A percentile compares a stretch with the other conserved stretches of the same genome.
phyloP scores from a whole-genome alignment of 2,329 filamentous ascomycete genomes.

The Daldinia sp. region DNA sequence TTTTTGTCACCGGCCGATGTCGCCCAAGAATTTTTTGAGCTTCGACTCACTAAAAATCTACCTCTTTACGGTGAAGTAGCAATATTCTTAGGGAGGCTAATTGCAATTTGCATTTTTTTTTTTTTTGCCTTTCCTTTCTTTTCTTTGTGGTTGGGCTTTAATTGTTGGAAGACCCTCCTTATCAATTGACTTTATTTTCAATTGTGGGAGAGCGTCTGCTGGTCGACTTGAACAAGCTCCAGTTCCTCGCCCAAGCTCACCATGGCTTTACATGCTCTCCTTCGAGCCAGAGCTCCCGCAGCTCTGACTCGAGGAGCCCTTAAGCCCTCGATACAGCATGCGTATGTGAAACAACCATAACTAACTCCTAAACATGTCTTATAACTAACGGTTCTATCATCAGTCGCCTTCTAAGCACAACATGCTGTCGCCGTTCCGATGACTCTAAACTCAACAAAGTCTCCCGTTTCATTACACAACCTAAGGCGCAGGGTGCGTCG shows the following conservation, averaged over 20 bases:
- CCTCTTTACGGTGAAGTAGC: constrained; percentile 18
- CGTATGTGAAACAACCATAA: constrained; percentile 41
- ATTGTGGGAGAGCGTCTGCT: constrained; percentile 26
- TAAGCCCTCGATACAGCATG: constrained; percentile 46
- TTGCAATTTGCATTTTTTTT: neutral
- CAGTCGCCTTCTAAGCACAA: constrained; percentile 65
- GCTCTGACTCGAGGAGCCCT: constrained; percentile 48
- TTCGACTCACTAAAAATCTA: constrained; percentile 28
- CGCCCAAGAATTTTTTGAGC: constrained; percentile 33
- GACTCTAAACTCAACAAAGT: constrained; percentile 80
- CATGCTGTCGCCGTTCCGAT: constrained; percentile 61
- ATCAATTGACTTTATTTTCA: constrained; percentile 33
- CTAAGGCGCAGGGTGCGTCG: constrained; percentile 97
- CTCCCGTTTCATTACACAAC: constrained; percentile 89
- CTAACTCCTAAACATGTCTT: neutral
- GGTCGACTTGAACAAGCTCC: constrained; percentile 23
- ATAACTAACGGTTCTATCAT: constrained; percentile 25
- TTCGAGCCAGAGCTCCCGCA: constrained; percentile 49
- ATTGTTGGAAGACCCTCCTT: constrained; percentile 14
- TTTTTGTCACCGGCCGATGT: constrained; percentile 40
- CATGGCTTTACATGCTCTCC: constrained; percentile 51
- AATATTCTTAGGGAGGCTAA: constrained; percentile 6
- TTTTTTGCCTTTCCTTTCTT: neutral
- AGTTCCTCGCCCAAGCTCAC: constrained; percentile 13
- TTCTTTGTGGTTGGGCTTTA: constrained; percentile 8